phyloP scores from a whole-genome alignment of 225 moss, liverwort and hornwort species.

The Climacium dendroides region DNA sequence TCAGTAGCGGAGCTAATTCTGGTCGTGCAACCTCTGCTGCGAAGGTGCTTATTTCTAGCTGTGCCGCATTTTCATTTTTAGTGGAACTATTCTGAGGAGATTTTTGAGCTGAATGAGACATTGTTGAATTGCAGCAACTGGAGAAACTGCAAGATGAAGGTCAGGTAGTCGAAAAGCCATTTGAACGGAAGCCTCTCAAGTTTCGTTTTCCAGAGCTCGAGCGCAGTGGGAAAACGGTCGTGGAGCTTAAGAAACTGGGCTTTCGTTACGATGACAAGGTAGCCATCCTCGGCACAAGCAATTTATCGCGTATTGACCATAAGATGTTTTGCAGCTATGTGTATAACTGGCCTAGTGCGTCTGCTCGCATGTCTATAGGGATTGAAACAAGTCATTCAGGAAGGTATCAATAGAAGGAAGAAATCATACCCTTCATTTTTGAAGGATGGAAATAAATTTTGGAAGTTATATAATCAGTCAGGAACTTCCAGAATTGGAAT shows the following conservation, averaged over 20 bases:
- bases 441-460: neutral
- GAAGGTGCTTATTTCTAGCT: conserved; percentile 14
- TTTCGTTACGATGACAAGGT: conserved; percentile 59
- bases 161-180: conserved; percentile 64
- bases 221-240: conserved; percentile 63
- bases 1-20: conserved; percentile 73
- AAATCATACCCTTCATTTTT: neutral
- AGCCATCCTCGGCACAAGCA: neutral
- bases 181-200: conserved; percentile 61
- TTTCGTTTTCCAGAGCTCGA: conserved; percentile 87
- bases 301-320: neutral
- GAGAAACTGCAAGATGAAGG: conserved; percentile 74
- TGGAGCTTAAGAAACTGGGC: conserved; percentile 42
- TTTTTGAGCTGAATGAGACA: neutral
- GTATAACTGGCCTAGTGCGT: neutral
- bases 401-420: neutral
- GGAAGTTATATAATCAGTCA: too few species aligned
- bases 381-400: neutral
- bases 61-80: neutral
- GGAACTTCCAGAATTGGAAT: neutral
- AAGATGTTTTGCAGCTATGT: neutral
- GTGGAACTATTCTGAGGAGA: neutral
- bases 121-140: conserved; percentile 25
- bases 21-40: conserved; percentile 82
- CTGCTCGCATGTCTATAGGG: neutral